Evolutionary conservation across 2,329 filamentous ascomycete species (phyloP).

Genomic region (Colletotrichum viniferum): DNA sequence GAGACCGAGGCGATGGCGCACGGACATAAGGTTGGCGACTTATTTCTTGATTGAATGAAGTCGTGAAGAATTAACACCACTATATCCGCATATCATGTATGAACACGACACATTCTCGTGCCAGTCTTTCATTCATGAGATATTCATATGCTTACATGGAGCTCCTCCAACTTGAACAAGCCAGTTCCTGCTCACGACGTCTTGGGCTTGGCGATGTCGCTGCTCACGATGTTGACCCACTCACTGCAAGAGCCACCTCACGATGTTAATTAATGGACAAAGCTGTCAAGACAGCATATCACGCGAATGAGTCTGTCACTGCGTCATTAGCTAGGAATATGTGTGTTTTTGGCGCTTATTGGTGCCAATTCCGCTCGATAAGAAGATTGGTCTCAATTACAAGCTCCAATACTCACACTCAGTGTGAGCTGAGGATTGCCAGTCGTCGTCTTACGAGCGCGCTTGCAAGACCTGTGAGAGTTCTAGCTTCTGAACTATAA

Average conservation of each 20-base stretch:
- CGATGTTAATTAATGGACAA: not conserved
- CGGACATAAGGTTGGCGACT: not conserved
- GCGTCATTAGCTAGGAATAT: not conserved
- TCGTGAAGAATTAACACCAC: fast-evolving
- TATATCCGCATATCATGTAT: not conserved
- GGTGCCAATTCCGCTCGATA: not conserved
- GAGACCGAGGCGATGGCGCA: not conserved
- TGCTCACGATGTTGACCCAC: not conserved
- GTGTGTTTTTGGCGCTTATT: not conserved
- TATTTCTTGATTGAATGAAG: not conserved
- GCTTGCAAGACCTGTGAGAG: not conserved
- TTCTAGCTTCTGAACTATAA: not conserved
- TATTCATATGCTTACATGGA: not conserved
- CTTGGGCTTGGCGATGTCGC: not conserved
- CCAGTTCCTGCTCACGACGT: not conserved
- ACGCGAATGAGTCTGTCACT: not conserved
- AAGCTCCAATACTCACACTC: not conserved
- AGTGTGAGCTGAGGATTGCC: not conserved
- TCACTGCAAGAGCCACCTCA: not conserved
- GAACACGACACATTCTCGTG: not conserved
- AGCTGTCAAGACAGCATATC: not conserved
- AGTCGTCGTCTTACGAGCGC: not conserved
- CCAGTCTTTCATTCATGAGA: fast-evolving
- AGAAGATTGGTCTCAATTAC: not conserved
- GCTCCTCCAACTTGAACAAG: not conserved